Evolutionary conservation across 1,139 yeast genomes (phyloP), one percentile per base, ranked within the genome.

Genomic region (Kodamaea anthophila): DNA sequence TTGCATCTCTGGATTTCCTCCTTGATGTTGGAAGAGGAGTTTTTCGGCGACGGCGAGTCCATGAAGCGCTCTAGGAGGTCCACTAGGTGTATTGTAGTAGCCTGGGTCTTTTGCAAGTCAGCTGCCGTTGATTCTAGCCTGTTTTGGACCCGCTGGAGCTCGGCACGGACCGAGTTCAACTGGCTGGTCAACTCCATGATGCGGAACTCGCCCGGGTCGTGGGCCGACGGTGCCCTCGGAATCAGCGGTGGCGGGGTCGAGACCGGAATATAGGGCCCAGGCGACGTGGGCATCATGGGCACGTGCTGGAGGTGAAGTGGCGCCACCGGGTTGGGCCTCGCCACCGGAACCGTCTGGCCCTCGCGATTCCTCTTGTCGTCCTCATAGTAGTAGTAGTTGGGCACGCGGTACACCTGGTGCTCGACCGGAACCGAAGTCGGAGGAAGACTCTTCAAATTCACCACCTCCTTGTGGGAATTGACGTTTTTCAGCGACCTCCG

Each of bases 401-500:
- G 18, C 14, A 28, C 24, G 3, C 24, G 26, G 37, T 26, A 26
- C 10, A 28, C 18, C 15, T 23, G 23, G 24, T 34, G 40, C 19
- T 38, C 50, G 14, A 34, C 29, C 3, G 54, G 53, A 20, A 46
- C 51, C 11, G 53, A 46, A 4, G 58, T 52, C 4, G 60, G 45
- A 4, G 47, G 60, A 14, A 58, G 46, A 13, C 55, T 42, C 37
- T 60, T 58, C 33, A 62, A 48, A 34, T 55, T 57, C 23, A 65
- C 64, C 14, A 65, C 56, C 36, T 65, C 71, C 39, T 63, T 62
- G 35, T 59, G 69, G 15, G 58, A 44, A 38, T 56, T 55, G 22
- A 66, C 54, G 34, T 74, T 73, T 37, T 77, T 74, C 15, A 79
- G 71, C 6, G 81, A 70, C 33, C 87, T 53, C 46, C 91, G 60